Base-by-base conservation (phyloP, 2,329 filamentous ascomycete species). In the Monosporascus sp. region DNA sequence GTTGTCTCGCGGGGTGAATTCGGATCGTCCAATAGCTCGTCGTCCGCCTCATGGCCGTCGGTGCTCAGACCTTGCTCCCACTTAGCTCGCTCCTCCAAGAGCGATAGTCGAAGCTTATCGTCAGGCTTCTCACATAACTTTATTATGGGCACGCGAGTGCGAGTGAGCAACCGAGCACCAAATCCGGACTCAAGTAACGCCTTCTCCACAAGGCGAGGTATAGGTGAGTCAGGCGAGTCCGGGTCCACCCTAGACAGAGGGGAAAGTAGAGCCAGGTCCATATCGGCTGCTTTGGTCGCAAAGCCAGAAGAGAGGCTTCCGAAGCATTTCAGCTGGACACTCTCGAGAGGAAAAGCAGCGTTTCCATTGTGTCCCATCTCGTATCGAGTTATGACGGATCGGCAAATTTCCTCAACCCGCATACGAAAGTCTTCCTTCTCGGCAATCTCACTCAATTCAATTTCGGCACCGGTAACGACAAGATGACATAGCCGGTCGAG, bases 251-350 rank as follows among this genome's bases (percentile, higher is more conserved):
- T 65, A 2, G 87, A 86, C 48, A 78, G 70, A 3, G 81, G 82
- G 1, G 88, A 87, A 5, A 94, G 74, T 37, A 96, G 79, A 8
- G 87, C 88, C 31, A 96, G 80, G 68, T 97, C 92, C 87, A 96
- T 90, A 63, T 96, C 91, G 1, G 91, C 93, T n/a, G 84, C 83
- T 62, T 88, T 88, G 11, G 89, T 90, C 3, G 89, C 92, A 70
- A 96, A 96, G 0, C 91, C 91, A 14, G 90, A 92, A 20, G 83
- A 82, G 47, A 95, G 76, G 66, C 90, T 95, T 5, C 90, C 91
- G 65, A 94, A 95, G 63, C 87, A 90, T 60, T 83, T 83, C 15
- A 95, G 75, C 50, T 83, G 76, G n/a, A 93, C 79, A 49, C 80
- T 80, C 9, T 72, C 65, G 24, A 77, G 64, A 17, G 77, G 71